phyloP scores from a whole-genome alignment of 768 basidiomycete species.

The Plicaturopsis crispa region DNA sequence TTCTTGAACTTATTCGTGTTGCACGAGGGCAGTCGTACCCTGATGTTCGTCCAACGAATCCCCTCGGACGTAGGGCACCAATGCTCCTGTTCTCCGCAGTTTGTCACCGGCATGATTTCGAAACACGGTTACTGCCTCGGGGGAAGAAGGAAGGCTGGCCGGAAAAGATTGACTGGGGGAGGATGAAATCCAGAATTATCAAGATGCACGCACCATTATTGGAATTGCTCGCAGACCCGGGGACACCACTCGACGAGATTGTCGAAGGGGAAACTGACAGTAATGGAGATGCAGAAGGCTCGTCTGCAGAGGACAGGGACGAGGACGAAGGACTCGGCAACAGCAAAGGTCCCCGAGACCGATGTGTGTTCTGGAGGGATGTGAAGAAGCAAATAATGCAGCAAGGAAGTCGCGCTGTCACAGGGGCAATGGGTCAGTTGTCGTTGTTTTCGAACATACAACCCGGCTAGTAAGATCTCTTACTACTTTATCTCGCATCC shows the following conservation, averaged over 20 bases:
- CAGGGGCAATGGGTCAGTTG: slow-evolving; percentile 69
- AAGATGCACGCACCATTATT: slow-evolving; percentile 43
- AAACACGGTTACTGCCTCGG: slow-evolving; percentile 63
- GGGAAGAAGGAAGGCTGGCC: slow-evolving; percentile 75
- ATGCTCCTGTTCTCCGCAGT: slow-evolving; percentile 51
- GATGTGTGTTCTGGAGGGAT: slow-evolving; percentile 61
- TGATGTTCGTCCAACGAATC: slow-evolving; percentile 64
- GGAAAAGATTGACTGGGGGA: slow-evolving; percentile 56
- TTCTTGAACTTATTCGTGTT: slow-evolving; percentile 43
- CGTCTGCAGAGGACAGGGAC: slow-evolving; percentile 7
- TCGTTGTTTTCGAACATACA: slow-evolving; percentile 74
- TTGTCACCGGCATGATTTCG: slow-evolving; percentile 77
- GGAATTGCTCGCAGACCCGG: slow-evolving; percentile 34
- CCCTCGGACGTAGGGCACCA: slow-evolving; percentile 49
- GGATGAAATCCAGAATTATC: slow-evolving; percentile 44
- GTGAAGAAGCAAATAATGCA: slow-evolving; percentile 52
- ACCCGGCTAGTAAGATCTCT: slow-evolving; percentile 76
- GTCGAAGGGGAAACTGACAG: slow-evolving; percentile 16
- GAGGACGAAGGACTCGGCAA: no score
- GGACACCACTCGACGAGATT: slow-evolving; percentile 43
- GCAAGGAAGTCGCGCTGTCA: slow-evolving; percentile 58
- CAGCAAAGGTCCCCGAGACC: slow-evolving; percentile 4
- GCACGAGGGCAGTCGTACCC: slow-evolving; percentile 46
- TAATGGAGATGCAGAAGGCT: slow-evolving; percentile 14
- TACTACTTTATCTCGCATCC: slow-evolving; percentile 1